Evolutionary conservation across 2,329 filamentous ascomycete genomes (phyloP).

Genomic region (Alternaria alternata): DNA sequence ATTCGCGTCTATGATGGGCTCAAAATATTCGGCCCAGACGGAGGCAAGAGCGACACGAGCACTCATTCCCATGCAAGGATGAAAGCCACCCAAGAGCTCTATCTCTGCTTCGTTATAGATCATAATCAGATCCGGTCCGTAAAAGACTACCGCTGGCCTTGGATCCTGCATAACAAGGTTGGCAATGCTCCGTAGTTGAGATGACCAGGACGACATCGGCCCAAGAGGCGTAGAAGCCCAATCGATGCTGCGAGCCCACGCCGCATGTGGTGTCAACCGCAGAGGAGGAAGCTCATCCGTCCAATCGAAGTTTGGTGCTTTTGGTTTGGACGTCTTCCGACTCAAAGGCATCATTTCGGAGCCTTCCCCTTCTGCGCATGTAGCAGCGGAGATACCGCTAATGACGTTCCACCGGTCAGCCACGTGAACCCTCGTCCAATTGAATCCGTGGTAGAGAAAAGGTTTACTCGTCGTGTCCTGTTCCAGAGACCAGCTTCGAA

Average conservation of each 20-base stretch:
- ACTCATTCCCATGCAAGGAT: constrained; percentile 67
- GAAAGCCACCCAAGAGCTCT: constrained; percentile 37
- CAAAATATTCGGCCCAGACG: constrained; percentile 60
- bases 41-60: constrained; percentile 72
- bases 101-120: constrained; percentile 52
- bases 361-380: not conserved
- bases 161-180: constrained; percentile 72
- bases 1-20: constrained; percentile 34
- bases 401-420: constrained; percentile 34
- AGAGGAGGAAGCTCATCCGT: constrained; percentile 24
- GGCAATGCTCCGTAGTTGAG: constrained; percentile 75
- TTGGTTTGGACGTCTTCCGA: constrained; percentile 10
- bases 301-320: constrained; percentile 24
- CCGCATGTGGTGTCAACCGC: constrained; percentile 17
- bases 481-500: constrained; percentile 27
- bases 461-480: not conserved
- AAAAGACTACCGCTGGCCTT: constrained; percentile 68
- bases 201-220: constrained; percentile 73
- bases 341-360: not conserved
- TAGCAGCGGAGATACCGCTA: constrained; percentile 13
- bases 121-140: constrained; percentile 50
- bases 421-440: constrained; percentile 27
- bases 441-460: constrained; percentile 14
- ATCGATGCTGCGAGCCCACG: constrained; percentile 65
- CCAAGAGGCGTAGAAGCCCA: constrained; percentile 77